Evolutionary conservation across 148 eudicot species (phyloP).

Genomic region (Rhododendron molle): DNA sequence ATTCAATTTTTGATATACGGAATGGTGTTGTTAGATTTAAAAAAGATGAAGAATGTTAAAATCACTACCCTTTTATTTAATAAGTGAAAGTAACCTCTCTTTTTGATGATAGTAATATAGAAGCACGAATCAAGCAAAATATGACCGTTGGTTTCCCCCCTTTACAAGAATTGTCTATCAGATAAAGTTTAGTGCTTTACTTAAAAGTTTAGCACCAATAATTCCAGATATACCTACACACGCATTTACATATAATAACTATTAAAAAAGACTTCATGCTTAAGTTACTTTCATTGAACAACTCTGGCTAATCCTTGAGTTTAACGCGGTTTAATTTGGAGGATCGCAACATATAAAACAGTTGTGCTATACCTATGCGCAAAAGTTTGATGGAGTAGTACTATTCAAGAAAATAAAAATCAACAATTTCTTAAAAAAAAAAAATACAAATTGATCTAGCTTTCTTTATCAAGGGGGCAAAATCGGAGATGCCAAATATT

Average conservation of each 20-base stretch:
- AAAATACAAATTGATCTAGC: background rate
- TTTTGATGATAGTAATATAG: conserved; percentile 17
- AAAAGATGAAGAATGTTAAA: too few relatives aligned
- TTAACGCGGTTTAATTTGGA: background rate
- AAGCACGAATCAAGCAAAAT: conserved; percentile 31
- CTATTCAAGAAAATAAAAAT: background rate
- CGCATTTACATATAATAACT: background rate
- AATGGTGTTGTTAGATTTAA: too few relatives aligned
- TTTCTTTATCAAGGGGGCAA: background rate
- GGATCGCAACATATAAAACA: background rate
- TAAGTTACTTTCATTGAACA: background rate
- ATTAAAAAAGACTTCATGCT: background rate
- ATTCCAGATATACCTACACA: background rate
- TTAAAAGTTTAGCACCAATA: background rate
- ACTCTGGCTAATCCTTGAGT: background rate
- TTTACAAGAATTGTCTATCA: conserved; percentile 15
- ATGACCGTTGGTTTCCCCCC: conserved; percentile 7
- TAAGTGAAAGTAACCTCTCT: conserved; percentile 34
- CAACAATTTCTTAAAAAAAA: background rate
- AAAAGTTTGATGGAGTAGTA: too few relatives aligned
- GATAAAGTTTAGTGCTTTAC: background rate
- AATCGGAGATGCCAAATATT: conserved; percentile 21
- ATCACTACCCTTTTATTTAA: background rate
- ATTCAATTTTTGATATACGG: too few relatives aligned
- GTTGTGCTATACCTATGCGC: background rate